A percentile compares a stretch with the other conserved stretches of the same genome.
These are phyloP conservation scores for Ascochyta koolunga DNA, from an alignment of 2,329 filamentous ascomycete species.

Conservation along the genomic window DNA sequence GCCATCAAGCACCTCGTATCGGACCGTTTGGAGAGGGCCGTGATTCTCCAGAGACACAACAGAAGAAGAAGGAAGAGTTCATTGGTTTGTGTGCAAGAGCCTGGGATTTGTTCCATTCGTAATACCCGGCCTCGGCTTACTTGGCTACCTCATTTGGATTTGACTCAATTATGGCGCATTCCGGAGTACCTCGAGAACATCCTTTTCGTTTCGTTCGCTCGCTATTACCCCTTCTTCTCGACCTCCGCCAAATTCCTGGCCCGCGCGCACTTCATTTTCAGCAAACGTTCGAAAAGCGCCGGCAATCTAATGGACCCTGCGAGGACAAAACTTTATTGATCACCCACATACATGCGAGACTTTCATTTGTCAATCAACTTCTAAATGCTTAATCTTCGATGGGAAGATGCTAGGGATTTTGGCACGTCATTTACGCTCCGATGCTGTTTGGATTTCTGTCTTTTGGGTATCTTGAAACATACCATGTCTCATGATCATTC, in stretches of 20 bases:
- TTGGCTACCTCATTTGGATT: slow-evolving; percentile 18
- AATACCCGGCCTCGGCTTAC: slow-evolving; percentile 23
- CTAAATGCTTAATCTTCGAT: slow-evolving; percentile 14
- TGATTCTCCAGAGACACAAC: slow-evolving; percentile 81
- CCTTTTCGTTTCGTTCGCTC: slow-evolving; percentile 28
- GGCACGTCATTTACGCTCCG: slow-evolving; percentile 13
- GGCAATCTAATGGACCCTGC: slow-evolving; percentile 33
- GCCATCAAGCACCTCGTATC: slow-evolving; percentile 59
- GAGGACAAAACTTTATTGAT: slow-evolving; percentile 23
- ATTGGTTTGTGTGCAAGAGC: slow-evolving; percentile 83
- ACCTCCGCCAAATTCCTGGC: slow-evolving; percentile 21
- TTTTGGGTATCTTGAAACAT: slow-evolving; percentile 19
- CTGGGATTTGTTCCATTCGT: slow-evolving; percentile 98
- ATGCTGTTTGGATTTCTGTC: slow-evolving; percentile 9
- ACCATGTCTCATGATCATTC: slow-evolving; percentile 18
- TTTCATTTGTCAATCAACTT: slow-evolving; percentile 17
- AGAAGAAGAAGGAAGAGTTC: slow-evolving; percentile 92
- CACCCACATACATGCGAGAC: slow-evolving; percentile 9
- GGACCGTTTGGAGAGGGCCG: slow-evolving; percentile 80
- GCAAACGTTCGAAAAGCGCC: slow-evolving; percentile 25
- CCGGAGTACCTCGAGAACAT: slow-evolving; percentile 30
- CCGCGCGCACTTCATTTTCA: slow-evolving; percentile 23
- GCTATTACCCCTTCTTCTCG: slow-evolving; percentile 20
- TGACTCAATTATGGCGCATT: slow-evolving; percentile 26
- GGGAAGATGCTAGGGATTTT: slow-evolving; percentile 18